A percentile compares a stretch with the other conserved stretches of the same genome.
These are phyloP conservation scores for Cercophora samala DNA, from an alignment of 495 filamentous ascomycete species.

Conservation along the genomic window DNA sequence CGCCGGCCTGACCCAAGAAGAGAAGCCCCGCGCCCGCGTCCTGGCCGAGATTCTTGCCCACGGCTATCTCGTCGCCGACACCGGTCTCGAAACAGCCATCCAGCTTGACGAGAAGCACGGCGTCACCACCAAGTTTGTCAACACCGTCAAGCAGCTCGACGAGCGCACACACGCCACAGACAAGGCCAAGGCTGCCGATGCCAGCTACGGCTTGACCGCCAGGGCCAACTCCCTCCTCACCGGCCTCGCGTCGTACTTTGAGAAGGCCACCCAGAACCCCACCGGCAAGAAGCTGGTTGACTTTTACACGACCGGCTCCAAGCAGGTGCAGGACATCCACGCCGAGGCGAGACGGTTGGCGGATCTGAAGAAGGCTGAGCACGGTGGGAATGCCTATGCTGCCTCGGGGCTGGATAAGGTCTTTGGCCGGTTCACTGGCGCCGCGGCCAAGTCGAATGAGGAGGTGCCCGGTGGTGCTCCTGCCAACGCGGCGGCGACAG, in stretches of 20 bases:
- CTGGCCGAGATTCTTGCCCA: constrained; percentile 93
- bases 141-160: constrained; percentile 71
- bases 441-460: constrained; percentile 13
- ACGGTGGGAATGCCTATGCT: constrained; percentile 48
- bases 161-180: constrained; percentile 75
- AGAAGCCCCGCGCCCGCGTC: constrained; percentile 91
- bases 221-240: constrained; percentile 62
- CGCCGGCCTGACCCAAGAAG: constrained; percentile 69
- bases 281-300: constrained; percentile 79
- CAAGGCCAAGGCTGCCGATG: constrained; percentile 69
- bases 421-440: constrained; percentile 29
- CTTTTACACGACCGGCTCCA: constrained; percentile 78
- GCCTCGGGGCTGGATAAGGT: constrained; percentile 45
- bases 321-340: constrained; percentile 91
- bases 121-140: constrained; percentile 71
- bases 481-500: constrained; percentile 13
- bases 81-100: constrained; percentile 79
- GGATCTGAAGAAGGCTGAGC: constrained; percentile 75
- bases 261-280: constrained; percentile 81
- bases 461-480: constrained; percentile 18
- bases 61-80: constrained; percentile 83
- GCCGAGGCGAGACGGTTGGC: constrained; percentile 82
- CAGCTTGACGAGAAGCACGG: constrained; percentile 88
- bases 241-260: constrained; percentile 74
- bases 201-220: constrained; percentile 67